A percentile compares a stretch with the other conserved stretches of the same genome.
Evolutionary conservation across 225 moss, liverwort and hornwort species (phyloP).

Genomic region (Bryum argenteum): DNA sequence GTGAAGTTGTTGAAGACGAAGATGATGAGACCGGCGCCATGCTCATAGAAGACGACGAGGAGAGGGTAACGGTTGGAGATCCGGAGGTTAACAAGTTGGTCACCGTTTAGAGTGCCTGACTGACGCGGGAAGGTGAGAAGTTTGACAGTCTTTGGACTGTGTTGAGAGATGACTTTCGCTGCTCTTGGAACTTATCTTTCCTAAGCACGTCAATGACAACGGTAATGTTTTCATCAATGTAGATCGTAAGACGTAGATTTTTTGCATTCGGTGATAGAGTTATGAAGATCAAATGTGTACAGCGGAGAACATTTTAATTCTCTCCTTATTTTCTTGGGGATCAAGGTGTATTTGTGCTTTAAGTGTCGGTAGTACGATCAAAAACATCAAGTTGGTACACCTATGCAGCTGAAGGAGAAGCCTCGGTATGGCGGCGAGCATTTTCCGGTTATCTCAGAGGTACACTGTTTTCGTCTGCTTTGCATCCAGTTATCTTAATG

Average conservation of each 20-base stretch:
- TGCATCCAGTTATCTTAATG: conserved; percentile 33
- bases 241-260: conserved; percentile 28
- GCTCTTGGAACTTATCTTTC: conserved; percentile 12
- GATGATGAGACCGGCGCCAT: conserved; percentile 63
- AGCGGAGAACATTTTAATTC: conserved; percentile 32
- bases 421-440: conserved; percentile 31
- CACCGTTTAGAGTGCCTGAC: conserved; percentile 43
- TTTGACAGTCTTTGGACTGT: conserved; percentile 56
- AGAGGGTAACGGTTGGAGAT: conserved; percentile 43
- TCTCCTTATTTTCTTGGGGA: conserved; percentile 30
- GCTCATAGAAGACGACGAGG: conserved; percentile 59
- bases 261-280: conserved; percentile 45
- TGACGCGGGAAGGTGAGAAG: conserved; percentile 52
- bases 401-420: conserved; percentile 41
- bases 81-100: conserved; percentile 49
- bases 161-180: conserved; percentile 42
- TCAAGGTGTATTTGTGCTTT: conserved; percentile 20
- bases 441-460: conserved; percentile 36
- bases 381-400: conserved; percentile 22
- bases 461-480: conserved; percentile 52
- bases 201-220: conserved; percentile 42
- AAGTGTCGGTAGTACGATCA: background rate
- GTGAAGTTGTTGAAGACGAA: conserved; percentile 62
- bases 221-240: conserved; percentile 21
- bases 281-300: conserved; percentile 41